Conservation (phyloP, 208 protist genomes). For the Naegleria fowleri region DNA sequence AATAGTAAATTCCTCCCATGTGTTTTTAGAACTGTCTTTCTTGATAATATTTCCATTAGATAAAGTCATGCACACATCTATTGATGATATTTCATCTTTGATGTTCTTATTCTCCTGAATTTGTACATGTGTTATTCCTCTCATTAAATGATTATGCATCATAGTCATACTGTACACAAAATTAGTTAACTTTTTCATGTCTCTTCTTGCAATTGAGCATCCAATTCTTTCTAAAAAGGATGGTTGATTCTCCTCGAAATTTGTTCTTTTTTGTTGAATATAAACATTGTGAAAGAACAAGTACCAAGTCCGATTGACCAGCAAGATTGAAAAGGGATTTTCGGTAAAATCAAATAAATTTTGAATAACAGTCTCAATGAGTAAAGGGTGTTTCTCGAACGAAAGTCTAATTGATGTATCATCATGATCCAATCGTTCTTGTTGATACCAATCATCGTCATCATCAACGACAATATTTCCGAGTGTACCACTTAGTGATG, state of each 20-base stretch:
- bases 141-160: neutral
- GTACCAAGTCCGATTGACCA: neutral
- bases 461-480: too few species aligned
- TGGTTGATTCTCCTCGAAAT: neutral
- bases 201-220: neutral
- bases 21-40: neutral
- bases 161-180: neutral
- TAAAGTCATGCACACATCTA: neutral
- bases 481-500: too few species aligned
- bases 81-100: neutral
- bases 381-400: neutral
- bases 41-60: neutral
- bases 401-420: too few species aligned
- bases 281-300: neutral
- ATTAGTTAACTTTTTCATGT: neutral
- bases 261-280: neutral
- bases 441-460: too few species aligned
- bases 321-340: neutral
- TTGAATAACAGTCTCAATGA: neutral
- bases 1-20: neutral
- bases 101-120: neutral
- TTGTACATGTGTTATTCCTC: neutral
- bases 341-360: neutral
- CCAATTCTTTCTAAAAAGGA: neutral
- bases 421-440: too few species aligned